Percentiles rank a stretch among this genome's conserved stretches.
Conservation (phyloP, 2,329 filamentous ascomycete genomes). For the Talaromyces sp. region DNA sequence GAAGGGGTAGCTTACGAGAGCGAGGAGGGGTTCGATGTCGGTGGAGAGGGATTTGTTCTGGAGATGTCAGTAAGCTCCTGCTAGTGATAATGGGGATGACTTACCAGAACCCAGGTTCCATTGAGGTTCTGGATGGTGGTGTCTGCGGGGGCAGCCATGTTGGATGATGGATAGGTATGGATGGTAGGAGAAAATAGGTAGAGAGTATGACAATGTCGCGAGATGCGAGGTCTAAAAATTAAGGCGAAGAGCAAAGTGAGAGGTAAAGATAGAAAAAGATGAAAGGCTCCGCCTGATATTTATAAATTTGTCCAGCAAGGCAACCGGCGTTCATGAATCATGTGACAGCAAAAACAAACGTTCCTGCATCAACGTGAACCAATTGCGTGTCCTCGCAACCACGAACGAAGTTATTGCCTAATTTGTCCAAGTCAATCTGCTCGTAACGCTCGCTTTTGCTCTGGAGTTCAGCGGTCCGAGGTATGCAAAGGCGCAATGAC, state of each 20-base stretch:
- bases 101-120: conserved; percentile 68
- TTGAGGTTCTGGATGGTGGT: conserved; percentile 66
- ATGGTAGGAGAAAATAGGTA: not conserved
- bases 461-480: not conserved
- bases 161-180: conserved; percentile 8
- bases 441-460: not conserved
- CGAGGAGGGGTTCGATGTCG: conserved; percentile 64
- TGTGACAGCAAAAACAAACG: not conserved
- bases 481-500: not conserved
- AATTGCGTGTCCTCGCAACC: not conserved
- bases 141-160: conserved; percentile 68
- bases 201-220: not conserved
- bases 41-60: conserved; percentile 76
- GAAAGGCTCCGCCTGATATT: not conserved
- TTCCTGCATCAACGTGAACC: not conserved
- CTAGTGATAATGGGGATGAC: not conserved
- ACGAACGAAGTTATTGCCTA: not conserved
- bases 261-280: not conserved
- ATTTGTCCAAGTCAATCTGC: not conserved
- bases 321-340: not conserved
- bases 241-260: not conserved
- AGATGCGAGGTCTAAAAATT: not conserved
- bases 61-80: not conserved
- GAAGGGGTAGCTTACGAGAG: conserved; percentile 47
- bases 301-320: not conserved